A percentile compares a stretch with the other conserved stretches of the same genome.
phyloP scores from a whole-genome alignment of 2,329 filamentous ascomycete species.

The Emergomyces orientalis region DNA sequence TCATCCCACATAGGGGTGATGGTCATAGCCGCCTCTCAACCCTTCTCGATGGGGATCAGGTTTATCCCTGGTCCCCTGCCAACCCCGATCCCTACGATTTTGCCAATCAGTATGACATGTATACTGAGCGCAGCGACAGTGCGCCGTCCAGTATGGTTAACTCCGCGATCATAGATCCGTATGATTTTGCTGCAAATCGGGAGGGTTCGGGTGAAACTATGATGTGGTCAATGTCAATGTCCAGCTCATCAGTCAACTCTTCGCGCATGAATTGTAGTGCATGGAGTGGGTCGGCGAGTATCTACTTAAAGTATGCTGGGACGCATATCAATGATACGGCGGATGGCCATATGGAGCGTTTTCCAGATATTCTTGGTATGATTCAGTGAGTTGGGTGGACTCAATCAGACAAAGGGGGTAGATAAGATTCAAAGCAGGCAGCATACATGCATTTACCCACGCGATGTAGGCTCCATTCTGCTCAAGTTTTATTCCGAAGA shows the following conservation, averaged over 20 bases:
- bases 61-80: background rate
- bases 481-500: background rate
- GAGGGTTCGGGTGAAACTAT: background rate
- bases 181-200: background rate
- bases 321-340: background rate
- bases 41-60: background rate
- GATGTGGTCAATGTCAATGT: background rate
- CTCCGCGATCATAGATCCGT: background rate
- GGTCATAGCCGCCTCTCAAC: background rate
- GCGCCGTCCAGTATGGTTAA: background rate
- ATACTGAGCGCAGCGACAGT: background rate
- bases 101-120: background rate
- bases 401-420: no score
- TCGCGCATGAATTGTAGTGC: background rate
- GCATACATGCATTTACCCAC: background rate
- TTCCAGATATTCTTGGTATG: background rate
- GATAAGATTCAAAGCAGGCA: background rate
- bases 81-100: background rate
- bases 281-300: conserved; percentile 1
- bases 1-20: background rate
- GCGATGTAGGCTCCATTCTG: background rate
- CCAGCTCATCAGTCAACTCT: background rate
- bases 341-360: background rate
- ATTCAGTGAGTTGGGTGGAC: background rate
- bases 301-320: background rate